These are phyloP conservation scores for Venturia aucupariae DNA, from an alignment of 2,329 filamentous ascomycete species.

Conservation along the genomic window DNA sequence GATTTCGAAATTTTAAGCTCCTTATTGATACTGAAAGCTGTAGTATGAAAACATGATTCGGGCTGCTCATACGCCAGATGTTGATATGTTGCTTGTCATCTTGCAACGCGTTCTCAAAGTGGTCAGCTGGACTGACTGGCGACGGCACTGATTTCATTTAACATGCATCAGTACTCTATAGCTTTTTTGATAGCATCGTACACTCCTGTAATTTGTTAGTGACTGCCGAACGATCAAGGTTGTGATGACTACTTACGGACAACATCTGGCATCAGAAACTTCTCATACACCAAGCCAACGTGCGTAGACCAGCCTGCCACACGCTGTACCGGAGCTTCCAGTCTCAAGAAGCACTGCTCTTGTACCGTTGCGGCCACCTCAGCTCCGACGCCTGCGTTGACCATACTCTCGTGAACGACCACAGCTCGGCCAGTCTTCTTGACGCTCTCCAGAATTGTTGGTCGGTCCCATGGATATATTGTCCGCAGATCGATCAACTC, in stretches of 20 bases:
- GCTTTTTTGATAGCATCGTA: constrained; percentile 41
- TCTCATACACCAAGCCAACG: constrained; percentile 67
- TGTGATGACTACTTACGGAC: constrained; percentile 57
- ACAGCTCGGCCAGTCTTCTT: constrained; percentile 78
- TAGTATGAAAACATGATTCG: too few species aligned
- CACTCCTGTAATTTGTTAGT: constrained; percentile 25
- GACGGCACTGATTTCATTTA: not conserved
- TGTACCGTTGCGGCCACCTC: constrained; percentile 85
- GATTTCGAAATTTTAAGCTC: too few species aligned
- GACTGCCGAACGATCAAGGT: not conserved
- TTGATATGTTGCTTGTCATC: too few species aligned
- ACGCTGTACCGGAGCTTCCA: constrained; percentile 78
- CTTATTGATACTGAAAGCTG: too few species aligned
- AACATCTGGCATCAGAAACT: constrained; percentile 67
- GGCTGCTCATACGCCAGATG: too few species aligned
- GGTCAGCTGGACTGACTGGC: not conserved
- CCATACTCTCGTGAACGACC: constrained; percentile 86
- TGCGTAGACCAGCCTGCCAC: constrained; percentile 89
- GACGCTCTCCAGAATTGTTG: constrained; percentile 71
- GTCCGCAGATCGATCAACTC: constrained; percentile 85
- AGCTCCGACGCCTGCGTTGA: constrained; percentile 80
- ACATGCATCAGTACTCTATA: constrained; percentile 33
- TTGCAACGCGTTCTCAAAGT: too few species aligned
- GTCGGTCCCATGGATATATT: constrained; percentile 84
- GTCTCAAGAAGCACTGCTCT: constrained; percentile 70